Evolutionary conservation across 139 green algal genomes (phyloP), one percentile per base, ranked within the genome.

Genomic region (Trebouxia sp.): DNA sequence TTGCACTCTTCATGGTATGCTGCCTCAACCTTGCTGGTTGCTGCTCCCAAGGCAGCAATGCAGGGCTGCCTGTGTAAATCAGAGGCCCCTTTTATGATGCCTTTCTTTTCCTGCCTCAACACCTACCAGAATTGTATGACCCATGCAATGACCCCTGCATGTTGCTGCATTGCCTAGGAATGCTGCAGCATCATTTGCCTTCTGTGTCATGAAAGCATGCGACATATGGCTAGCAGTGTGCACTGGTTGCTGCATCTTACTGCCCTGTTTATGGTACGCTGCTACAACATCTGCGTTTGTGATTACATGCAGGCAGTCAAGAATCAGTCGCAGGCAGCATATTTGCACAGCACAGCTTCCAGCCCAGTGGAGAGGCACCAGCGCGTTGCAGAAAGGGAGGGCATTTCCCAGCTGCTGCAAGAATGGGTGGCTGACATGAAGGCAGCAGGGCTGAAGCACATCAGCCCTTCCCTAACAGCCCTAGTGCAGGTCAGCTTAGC

Each of bases 361-460:
- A 30, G 66, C 30, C 5, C 26, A 10, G 12, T 51, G 26, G 37
- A 20, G 35, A 17, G 24, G 35, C 76, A 50, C 11, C 50, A 51
- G 35, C 32, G 3, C 4, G 0, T 24, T 5, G 15, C 47, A 67
- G 17, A 35, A 24, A 37, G 75, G 45, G 8, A 56, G 53, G 47
- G 17, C 7, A 53, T 48, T 14, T 43, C 43, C 6, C 24, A 81
- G 24, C 17, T 72, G 76, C 76, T 81, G 32, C 24, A 48, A 9
- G 38, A 50, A 1, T 81, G 76, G 76, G 42, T 70, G 35, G 35
- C 50, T 39, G 76, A 81, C 51, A 74, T 81, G 38, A 43, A 72
- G 51, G 76, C 76, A 30, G 43, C 51, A 53, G 76, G 76, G 37
- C 50, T 81, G 76, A 65, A 70, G 50, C 76, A 81, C 76, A 81